Base-by-base conservation (phyloP, 352 stramenopile species). In the Phytophthora meadii region DNA sequence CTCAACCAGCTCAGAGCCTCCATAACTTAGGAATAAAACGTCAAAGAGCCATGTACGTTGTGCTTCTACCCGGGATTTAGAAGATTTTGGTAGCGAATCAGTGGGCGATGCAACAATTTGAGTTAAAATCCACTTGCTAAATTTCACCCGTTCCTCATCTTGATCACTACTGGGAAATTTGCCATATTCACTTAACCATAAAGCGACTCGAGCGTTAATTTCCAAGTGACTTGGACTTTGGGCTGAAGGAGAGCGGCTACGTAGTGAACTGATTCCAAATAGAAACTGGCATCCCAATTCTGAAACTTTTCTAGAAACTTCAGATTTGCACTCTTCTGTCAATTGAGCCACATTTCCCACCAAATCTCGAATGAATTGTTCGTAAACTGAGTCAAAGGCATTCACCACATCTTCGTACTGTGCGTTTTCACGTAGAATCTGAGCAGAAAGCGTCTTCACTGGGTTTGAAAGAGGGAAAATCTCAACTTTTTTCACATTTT, bases 41-140 rank as follows among this genome's bases (percentile, higher is more conserved):
- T 92, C 82, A 50, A 93, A 90, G 0, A 93, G 37, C 82, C 82
- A 90, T 1, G 68, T 84, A 10, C 84, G 70, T 19, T 72, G 62
- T 10, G 25, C 58, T 68, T 75, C 68, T 5, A 71, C 58, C 12
- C 49, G 60, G 46, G 30, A 22, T 32, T 41, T n/a, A 9, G 58
- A 42, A 22, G 36, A 25, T 12, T 50, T 62, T 5, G 54, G 1
- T 10, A 41, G 19, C 10, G 63, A 55, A 0, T 14, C 17, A 2
- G 42, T 62, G 8, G 76, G 68, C 22, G 54, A 40, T 7, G 54
- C 55, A 1, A 76, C 64, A 36, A 58, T 42, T 40, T 76, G 27
- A 11, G 69, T 27, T 2, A 86, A 48, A 15, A 84, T 49, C 77
- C 77, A 86, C 4, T 61, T 49, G 41, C 75, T 74, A 56, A 70